A percentile compares a stretch with the other conserved stretches of the same genome.
Conservation (phyloP, 2,329 filamentous ascomycete species). For the Penicillium sp. region DNA sequence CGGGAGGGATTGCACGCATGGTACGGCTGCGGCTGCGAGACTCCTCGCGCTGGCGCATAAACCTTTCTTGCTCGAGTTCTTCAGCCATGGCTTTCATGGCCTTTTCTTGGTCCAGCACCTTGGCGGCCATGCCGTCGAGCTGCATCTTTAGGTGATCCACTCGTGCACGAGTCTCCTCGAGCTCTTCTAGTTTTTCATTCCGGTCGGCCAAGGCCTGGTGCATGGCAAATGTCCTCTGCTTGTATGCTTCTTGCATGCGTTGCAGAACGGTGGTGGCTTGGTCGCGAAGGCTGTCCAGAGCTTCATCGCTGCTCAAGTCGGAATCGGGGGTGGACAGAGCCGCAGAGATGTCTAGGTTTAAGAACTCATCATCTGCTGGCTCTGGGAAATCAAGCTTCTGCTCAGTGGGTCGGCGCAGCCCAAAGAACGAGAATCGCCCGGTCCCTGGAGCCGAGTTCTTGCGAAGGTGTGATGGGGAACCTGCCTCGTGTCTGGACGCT, state of each 20-base stretch:
- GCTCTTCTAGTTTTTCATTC: constrained; percentile 64
- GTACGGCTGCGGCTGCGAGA: constrained; percentile 43
- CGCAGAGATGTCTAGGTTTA: constrained; percentile 60
- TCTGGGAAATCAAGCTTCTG: constrained; percentile 39
- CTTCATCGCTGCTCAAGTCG: constrained; percentile 57
- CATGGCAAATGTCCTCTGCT: constrained; percentile 57
- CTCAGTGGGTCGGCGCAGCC: constrained; percentile 43
- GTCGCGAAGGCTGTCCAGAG: constrained; percentile 62
- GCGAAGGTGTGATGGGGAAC: constrained; percentile 23
- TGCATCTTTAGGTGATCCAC: constrained; percentile 65
- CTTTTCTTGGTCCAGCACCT: constrained; percentile 61
- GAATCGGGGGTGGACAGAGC: constrained; percentile 61
- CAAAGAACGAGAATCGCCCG: constrained; percentile 53
- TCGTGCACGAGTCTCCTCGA: constrained; percentile 65
- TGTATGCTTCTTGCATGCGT: constrained; percentile 64
- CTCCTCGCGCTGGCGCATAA: constrained; percentile 47
- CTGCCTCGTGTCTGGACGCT: constrained; percentile 16
- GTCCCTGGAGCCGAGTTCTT: constrained; percentile 31
- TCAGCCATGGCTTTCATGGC: constrained; percentile 60
- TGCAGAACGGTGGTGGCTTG: constrained; percentile 63
- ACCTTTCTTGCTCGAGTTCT: constrained; percentile 55
- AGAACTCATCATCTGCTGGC: constrained; percentile 58
- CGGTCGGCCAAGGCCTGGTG: constrained; percentile 61
- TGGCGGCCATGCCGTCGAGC: constrained; percentile 64
- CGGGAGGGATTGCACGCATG: constrained; percentile 38